Evolutionary conservation across 495 filamentous ascomycete genomes (phyloP), one percentile per base, ranked within the genome.

Genomic region (Penicillium arizonense): DNA sequence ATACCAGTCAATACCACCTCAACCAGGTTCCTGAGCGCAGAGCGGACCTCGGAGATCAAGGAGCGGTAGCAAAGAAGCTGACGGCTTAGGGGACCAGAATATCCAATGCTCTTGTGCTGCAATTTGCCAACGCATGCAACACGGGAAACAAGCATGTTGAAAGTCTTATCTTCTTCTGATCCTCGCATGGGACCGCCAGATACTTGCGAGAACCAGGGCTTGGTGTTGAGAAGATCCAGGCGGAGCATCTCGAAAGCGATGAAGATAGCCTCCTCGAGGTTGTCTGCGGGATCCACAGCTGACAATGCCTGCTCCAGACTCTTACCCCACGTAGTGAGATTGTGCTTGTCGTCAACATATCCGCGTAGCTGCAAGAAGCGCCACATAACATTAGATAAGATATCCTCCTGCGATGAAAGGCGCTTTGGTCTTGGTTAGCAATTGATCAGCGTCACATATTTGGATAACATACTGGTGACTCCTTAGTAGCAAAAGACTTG

Each of bases 51-150:
- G 7, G 85, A 85, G 35, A 88, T 85, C 53, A 97, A 76, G 0
- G 91, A 90, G 53, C 90, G 89, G 73, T 90, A 97, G 26, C 85
- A 87, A 10, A 97, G 78, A 38, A 97, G 77, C 59, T 94, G 89
- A 63, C 92, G 85, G 76, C 89, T 96, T 1, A 99, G 77, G 0
- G 94, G 94, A 1, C 94, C 94, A 21, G 94, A 97, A 70, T 96
- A 99, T 21, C 95, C 92, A 59, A 92, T 91, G 5, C 79, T 73
- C 56, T 89, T 81, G 64, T 99, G 94, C 28, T 84, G 82, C 21
- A 99, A 75, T 57, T 87, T 88, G 41, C 87, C 83, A 57, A 97
- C 77, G 44, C 86, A 90, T 12, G 92, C 87, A 50, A 94, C 87
- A 36, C 92, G 87, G 50, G 89, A 90, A 53, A 97, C 82, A 28